These are phyloP conservation scores for Exophiala mesophila DNA, from an alignment of 2,329 filamentous ascomycete genomes.

Conservation along the genomic window DNA sequence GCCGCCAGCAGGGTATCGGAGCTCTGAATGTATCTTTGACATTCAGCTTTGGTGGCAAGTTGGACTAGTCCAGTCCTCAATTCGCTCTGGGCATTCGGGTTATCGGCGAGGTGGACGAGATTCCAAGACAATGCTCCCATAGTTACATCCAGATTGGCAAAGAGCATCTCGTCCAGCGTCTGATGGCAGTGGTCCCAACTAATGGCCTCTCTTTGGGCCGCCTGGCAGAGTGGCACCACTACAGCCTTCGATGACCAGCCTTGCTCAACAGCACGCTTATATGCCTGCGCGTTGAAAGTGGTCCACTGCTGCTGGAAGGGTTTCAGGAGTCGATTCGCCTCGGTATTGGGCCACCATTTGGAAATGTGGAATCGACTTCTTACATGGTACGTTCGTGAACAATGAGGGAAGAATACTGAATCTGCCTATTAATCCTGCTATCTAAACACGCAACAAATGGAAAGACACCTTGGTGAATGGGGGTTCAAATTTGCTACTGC, in stretches of 20 bases:
- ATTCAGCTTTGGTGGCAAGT: not conserved
- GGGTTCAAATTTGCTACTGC: too few relatives aligned
- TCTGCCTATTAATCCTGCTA: too few relatives aligned
- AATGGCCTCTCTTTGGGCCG: constrained; percentile 23
- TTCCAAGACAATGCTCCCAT: constrained; percentile 41
- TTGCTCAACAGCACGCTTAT: not conserved
- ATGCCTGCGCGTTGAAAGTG: not conserved
- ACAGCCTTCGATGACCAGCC: not conserved
- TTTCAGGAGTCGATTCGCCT: not conserved
- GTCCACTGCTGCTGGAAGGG: not conserved
- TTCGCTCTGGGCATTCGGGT: constrained; percentile 31
- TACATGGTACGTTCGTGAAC: too few relatives aligned
- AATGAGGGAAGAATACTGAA: too few relatives aligned
- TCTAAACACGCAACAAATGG: too few relatives aligned
- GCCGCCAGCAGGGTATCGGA: constrained; percentile 29
- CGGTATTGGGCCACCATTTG: not conserved
- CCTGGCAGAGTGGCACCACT: constrained; percentile 20
- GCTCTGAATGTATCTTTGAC: constrained; percentile 28
- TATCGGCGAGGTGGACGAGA: constrained; percentile 39
- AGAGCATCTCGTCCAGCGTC: constrained; percentile 45
- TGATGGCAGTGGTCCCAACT: constrained; percentile 33
- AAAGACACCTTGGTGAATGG: too few relatives aligned
- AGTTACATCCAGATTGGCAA: constrained; percentile 46
- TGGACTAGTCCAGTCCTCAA: constrained; percentile 27
- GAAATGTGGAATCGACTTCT: not conserved